phyloP scores from a whole-genome alignment of 73 alveolate genomes.

The Paraurostyla sp. region DNA sequence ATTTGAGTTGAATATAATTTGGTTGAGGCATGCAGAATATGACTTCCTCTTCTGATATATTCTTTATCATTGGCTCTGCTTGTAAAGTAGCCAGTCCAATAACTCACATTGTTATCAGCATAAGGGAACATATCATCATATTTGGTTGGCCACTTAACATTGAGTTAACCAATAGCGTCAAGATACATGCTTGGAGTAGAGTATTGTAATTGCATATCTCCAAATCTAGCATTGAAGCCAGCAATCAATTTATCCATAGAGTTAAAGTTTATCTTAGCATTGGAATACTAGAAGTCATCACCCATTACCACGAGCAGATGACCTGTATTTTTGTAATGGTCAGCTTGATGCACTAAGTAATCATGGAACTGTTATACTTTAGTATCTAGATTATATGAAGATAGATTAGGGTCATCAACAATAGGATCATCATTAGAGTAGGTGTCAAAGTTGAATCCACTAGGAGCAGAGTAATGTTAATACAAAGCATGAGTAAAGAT shows the following conservation, averaged over 20 bases:
- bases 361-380: constrained; percentile 63
- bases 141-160: constrained; percentile 73
- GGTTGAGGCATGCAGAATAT: constrained; percentile 33
- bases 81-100: constrained; percentile 97
- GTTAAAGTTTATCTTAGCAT: constrained; percentile 72
- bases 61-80: constrained; percentile 90
- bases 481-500: constrained; percentile 74
- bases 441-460: constrained; percentile 67
- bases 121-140: constrained; percentile 90
- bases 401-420: constrained; percentile 53
- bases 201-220: constrained; percentile 55
- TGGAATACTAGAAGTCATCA: constrained; percentile 77
- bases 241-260: constrained; percentile 76
- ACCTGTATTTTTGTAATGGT: constrained; percentile 75
- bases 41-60: constrained; percentile 74
- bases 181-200: constrained; percentile 84
- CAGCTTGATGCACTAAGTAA: constrained; percentile 56
- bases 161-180: constrained; percentile 47
- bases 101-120: constrained; percentile 77
- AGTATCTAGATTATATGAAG: constrained; percentile 48
- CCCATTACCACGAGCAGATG: constrained; percentile 83
- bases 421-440: constrained; percentile 51
- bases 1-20: constrained; percentile 4
- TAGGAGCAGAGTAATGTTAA: constrained; percentile 80
- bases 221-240: constrained; percentile 65